Base-by-base conservation (phyloP, 2,329 filamentous ascomycete genomes). In the Fusarium mundagurra region DNA sequence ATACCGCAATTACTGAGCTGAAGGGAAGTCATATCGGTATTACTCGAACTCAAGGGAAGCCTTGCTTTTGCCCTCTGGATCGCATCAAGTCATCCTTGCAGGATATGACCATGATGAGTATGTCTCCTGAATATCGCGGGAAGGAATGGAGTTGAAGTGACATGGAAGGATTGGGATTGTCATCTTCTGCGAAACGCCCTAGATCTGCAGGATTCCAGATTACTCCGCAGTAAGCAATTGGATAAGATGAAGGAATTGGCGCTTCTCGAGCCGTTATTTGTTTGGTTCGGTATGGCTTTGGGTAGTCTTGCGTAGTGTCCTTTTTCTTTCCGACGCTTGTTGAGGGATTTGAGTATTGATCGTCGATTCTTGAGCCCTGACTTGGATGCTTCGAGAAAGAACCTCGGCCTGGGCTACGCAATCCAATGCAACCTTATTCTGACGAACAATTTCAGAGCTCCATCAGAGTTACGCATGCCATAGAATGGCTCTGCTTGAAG, bases 41-140 rank as follows among this genome's bases (percentile, higher is more conserved):
- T 33, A 33, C 47, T 69, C 55, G n/a, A 55, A 29, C 29, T 58
- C 44, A 41, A 34, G 27, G 36, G 34, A n/a, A 44, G 45, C 47
- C 41, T 53, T 34, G 45, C 24, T 60, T 54, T 39, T 18, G 13
- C 18, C 10, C 31, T 29, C 33, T 65, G 22, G n/a, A 60, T 50
- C 17, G 22, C 38, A 59, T 34, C 29, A 34, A 55, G 20, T 41
- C 48, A 61, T 45, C 65, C 62, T 57, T 67, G 54, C 10, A 50
- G 20, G 36, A 64, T 54, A 70, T 48, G 31, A 31, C 47, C 41
- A 24, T n/a, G 59, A n/a, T 55, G 54, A 48, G 48, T 38, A 48
- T 24, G n/a, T 44, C 67, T 71, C 67, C 68, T 71, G 68, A 71
- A 67, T 41, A 71, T 71, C 67, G 29, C 22, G 43, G 31, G 43